Base-by-base conservation (phyloP, 2,329 filamentous ascomycete genomes). In the Periglandula ipomoeae region DNA sequence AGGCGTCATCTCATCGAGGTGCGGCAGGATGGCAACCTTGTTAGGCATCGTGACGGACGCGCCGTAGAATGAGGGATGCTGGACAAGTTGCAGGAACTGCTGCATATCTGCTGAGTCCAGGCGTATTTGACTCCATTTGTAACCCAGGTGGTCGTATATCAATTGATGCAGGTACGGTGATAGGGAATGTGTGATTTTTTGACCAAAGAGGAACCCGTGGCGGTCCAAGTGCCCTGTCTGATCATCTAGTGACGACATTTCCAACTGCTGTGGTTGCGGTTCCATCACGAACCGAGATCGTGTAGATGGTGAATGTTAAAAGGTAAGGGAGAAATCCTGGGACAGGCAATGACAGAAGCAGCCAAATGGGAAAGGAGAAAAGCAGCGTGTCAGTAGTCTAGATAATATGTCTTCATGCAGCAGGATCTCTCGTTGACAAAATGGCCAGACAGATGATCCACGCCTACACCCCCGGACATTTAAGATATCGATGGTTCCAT, bases 41-140 rank as follows among this genome's bases (percentile, higher is more conserved):
- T 88, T 82, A 0, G 87, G 87, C 87, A 91, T 93, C 19, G 87
- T 91, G 34, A 91, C 81, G 3, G 84, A 44, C 68, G 38, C 66
- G 76, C 81, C 82, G 59, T 82, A 84, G 62, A 82, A 85, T 55
- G 74, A 69, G 15, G 77, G 74, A 53, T 82, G 67, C 51, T 72
- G 70, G 30, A 78, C 71, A 7, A 84, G 66, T 19, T 68, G 53
- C 20, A 79, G 60, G 55, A 79, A 80, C 20, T 64, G 57, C 7
- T 64, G 52, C 53, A 79, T 71, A 53, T 76, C 69, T 26, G 64
- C 64, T 3, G 75, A 78, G 53, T 80, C 77, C 23, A 79, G 69
- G 11, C 76, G 68, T 27, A 71, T 58, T 55, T 79, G 75, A 48
- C 65, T 69, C 73, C 76, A 79, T 35, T 69, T 66, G 44, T 79